Evolutionary conservation across 768 basidiomycete genomes (phyloP), one percentile per base, ranked within the genome.

Genomic region (Boletus sp.): DNA sequence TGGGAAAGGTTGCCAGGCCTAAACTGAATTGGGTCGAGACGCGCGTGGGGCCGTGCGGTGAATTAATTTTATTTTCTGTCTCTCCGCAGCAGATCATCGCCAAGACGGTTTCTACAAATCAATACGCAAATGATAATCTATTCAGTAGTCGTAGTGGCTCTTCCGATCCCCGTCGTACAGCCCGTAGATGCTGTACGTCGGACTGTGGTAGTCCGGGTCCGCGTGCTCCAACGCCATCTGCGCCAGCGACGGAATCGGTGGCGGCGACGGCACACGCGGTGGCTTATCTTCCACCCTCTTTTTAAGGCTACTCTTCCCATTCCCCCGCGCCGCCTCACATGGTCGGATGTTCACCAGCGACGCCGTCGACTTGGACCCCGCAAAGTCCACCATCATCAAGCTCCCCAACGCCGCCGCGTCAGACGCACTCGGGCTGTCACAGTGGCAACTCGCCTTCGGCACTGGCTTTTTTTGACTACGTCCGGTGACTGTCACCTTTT

Each of bases 131-230:
- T n/a, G n/a, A n/a, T n/a, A n/a, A n/a, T 4, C 29, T 43, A 54
- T 29, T 68, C 53, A 60, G 57, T 60, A 64, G 8, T 64, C 70
- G 27, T 60, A 67, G 17, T 71, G 61, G 47, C 83, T 83, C 72
- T 81, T 87, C 59, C 82, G 72, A 41, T 84, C 83, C 27, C 71
- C 75, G 49, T 82, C 85, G 63, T 90, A 90, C 59, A 90, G 60
- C 38, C 85, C 85, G 64, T 87, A 91, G 51, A 92, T 81, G 66
- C 89, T 92, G 60, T 91, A 91, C 6, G 90, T 91, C 17, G 90
- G 88, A 62, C 89, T 89, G 56, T 83, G 77, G 56, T 91, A 90
- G 45, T 81, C 81, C 5, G 81, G 79, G 53, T 87, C 81, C 2
- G 73, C 69, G 56, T 87, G 85, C 42, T 81, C 78, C 64, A 90